Evolutionary conservation across 306 rosid genomes (phyloP).

Genomic region (Prunus mume): DNA sequence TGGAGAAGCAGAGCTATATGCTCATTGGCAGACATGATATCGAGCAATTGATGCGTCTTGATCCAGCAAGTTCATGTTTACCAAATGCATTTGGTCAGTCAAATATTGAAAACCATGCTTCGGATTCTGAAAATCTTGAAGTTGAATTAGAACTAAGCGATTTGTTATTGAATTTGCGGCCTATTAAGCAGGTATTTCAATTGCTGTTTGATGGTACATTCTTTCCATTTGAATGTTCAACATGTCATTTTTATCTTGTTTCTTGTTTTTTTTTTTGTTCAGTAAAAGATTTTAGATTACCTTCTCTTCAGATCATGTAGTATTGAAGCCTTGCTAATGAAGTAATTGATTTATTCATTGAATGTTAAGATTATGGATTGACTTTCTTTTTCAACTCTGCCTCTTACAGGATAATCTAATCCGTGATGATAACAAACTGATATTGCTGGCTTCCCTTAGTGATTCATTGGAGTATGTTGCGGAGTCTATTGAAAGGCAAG

Average conservation of each 20-base stretch:
- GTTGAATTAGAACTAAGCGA: constrained; percentile 72
- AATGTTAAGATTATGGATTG: constrained; percentile 12
- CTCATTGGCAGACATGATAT: constrained; percentile 97
- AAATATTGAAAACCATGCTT: constrained; percentile 42
- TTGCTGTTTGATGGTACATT: constrained; percentile 10
- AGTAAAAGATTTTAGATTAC: neutral
- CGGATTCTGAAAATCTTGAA: constrained; percentile 78
- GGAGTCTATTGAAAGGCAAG: constrained; percentile 90
- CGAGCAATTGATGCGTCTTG: constrained; percentile 87
- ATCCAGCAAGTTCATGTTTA: constrained; percentile 74
- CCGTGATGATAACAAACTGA: constrained; percentile 92
- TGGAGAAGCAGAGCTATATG: constrained; percentile 99
- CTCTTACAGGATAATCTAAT: constrained; percentile 81
- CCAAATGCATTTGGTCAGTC: constrained; percentile 54
- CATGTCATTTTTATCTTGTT: neutral
- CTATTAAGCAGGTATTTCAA: constrained; percentile 84
- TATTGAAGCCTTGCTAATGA: constrained; percentile 12
- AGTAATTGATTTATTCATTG: neutral
- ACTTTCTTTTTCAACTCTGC: constrained; percentile 14
- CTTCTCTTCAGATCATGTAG: neutral
- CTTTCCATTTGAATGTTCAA: constrained; percentile 2
- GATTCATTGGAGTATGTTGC: constrained; percentile 98
- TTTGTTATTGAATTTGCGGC: constrained; percentile 67
- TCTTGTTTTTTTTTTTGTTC: constrained; percentile 1
- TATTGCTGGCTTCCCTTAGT: constrained; percentile 95